Evolutionary conservation across 2,329 filamentous ascomycete genomes (phyloP).

Genomic region (Aspergillus sp.): DNA sequence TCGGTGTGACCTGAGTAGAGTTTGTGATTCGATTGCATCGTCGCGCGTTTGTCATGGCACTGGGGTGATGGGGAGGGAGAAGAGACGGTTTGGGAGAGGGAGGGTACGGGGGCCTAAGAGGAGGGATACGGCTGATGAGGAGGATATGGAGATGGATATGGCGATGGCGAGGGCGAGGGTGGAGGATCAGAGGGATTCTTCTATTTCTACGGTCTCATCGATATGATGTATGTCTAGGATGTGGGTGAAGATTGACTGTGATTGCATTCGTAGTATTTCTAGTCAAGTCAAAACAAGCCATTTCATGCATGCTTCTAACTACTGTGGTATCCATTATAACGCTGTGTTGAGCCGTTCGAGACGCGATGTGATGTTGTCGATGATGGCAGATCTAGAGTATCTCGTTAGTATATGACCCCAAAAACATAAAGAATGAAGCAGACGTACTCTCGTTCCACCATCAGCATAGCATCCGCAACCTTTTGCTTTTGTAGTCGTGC

Average conservation of each 20-base stretch:
- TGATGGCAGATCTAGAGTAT: conserved; percentile 41
- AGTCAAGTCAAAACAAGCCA: background rate
- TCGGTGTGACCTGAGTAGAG: background rate
- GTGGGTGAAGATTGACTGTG: too few species aligned
- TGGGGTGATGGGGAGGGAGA: background rate
- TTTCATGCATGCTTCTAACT: background rate
- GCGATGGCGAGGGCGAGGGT: background rate
- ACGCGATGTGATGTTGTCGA: conserved; percentile 46
- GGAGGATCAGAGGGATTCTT: background rate
- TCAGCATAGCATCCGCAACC: conserved; percentile 50
- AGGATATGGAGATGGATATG: background rate
- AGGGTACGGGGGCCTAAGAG: background rate
- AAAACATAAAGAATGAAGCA: too few species aligned
- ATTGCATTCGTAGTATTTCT: too few species aligned
- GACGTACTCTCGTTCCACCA: conserved; percentile 53
- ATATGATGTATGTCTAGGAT: too few species aligned
- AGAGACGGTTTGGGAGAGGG: background rate
- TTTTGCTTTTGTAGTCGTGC: conserved; percentile 48
- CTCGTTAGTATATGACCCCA: background rate
- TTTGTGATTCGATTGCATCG: background rate
- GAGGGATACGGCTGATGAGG: background rate
- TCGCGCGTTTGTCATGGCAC: too few species aligned
- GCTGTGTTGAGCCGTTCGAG: conserved; percentile 43
- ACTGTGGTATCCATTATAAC: conserved; percentile 21
- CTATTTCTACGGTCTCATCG: too few species aligned